A percentile compares a stretch with the other conserved stretches of the same genome.
These are phyloP conservation scores for Rhodamnia argentea DNA, from an alignment of 345 rosid species.

Conservation along the genomic window DNA sequence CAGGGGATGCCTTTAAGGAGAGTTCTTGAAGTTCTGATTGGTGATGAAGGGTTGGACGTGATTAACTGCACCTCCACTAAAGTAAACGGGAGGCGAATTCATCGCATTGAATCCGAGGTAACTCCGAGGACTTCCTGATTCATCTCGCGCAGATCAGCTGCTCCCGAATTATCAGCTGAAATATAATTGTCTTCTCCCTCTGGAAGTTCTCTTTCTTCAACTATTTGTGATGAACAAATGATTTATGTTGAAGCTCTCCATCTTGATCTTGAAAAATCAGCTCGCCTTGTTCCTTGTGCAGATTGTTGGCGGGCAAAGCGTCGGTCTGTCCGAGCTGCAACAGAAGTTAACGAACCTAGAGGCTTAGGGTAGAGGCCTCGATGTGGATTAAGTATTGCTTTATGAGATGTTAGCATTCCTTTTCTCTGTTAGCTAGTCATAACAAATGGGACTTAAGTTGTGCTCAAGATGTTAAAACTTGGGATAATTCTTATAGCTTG, in stretches of 20 bases:
- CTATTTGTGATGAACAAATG: neutral
- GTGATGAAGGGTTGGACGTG: constrained; percentile 19
- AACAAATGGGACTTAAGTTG: neutral
- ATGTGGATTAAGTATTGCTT: neutral
- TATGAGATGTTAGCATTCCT: neutral
- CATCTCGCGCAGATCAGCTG: neutral
- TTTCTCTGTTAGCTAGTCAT: neutral
- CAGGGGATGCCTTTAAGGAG: constrained; percentile 12
- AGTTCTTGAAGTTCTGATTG: constrained; percentile 12
- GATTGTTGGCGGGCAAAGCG: neutral
- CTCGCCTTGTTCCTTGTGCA: neutral
- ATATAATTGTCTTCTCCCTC: neutral
- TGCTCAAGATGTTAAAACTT: neutral
- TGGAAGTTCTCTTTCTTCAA: neutral
- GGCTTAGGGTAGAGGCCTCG: neutral
- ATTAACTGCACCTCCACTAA: constrained; percentile 9
- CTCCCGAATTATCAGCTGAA: neutral
- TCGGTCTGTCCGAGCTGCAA: constrained; percentile 7
- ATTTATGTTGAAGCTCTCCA: neutral
- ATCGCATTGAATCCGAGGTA: constrained; percentile 26
- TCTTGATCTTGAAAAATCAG: neutral
- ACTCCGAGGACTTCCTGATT: neutral
- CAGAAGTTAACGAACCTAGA: constrained; percentile 2
- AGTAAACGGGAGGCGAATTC: constrained; percentile 4
- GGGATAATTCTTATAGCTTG: neutral